phyloP scores from a whole-genome alignment of 805 yeast genomes.

The Ogataea trehalophila region DNA sequence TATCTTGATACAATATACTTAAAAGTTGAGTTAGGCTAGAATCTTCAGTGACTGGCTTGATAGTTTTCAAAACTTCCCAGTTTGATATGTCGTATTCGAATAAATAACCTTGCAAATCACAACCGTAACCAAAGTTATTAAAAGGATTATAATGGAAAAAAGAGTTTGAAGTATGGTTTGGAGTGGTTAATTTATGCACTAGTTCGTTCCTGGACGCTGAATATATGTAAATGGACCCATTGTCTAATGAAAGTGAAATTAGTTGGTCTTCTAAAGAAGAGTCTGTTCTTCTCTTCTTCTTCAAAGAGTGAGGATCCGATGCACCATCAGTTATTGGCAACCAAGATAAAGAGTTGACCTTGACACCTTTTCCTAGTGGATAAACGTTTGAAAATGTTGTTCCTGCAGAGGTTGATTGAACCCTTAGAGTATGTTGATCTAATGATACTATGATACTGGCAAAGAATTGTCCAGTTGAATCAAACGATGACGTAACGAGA shows the following conservation, averaged over 20 bases:
- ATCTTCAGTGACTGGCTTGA: conserved; percentile 33
- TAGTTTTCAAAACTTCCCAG: conserved; percentile 37
- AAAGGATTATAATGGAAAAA: conserved; percentile 42
- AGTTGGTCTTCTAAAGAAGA: conserved; percentile 36
- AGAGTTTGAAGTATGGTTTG: conserved; percentile 20
- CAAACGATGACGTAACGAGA: conserved; percentile 46
- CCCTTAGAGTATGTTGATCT: conserved; percentile 65
- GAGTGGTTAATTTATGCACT: conserved; percentile 39
- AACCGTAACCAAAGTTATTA: conserved; percentile 49
- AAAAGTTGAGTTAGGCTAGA: conserved; percentile 18
- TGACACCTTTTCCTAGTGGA: conserved; percentile 46
- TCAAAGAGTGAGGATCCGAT: conserved; percentile 12
- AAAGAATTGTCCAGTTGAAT: conserved; percentile 54
- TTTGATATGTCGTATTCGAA: conserved; percentile 57
- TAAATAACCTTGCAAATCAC: conserved; percentile 54
- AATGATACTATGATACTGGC: conserved; percentile 65
- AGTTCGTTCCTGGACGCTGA: conserved; percentile 63
- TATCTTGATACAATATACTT: conserved; percentile 19
- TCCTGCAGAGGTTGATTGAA: conserved; percentile 46
- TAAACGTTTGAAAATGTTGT: conserved; percentile 36
- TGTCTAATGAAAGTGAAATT: conserved; percentile 58
- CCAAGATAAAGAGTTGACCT: conserved; percentile 53
- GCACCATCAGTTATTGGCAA: conserved; percentile 23
- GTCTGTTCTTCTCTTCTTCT: conserved; percentile 26
- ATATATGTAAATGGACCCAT: conserved; percentile 60